phyloP scores from a whole-genome alignment of 1,139 yeast genomes.

The Pichia inconspicua region DNA sequence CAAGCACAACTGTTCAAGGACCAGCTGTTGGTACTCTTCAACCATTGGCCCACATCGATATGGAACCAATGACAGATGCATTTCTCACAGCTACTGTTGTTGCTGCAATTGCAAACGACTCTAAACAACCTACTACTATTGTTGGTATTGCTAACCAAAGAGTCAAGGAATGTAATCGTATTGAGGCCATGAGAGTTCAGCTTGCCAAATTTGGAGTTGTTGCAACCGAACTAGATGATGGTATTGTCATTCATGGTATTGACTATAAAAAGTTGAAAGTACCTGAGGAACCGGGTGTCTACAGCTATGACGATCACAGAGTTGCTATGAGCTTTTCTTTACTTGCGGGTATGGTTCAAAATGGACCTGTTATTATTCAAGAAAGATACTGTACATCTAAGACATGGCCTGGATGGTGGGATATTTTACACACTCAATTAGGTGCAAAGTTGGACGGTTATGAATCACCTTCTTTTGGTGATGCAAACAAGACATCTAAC shows the following conservation, averaged over 20 bases:
- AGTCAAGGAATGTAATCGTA: conserved; percentile 95
- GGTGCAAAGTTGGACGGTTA: conserved; percentile 62
- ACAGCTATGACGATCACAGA: conserved; percentile 90
- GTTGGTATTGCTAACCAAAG: conserved; percentile 97
- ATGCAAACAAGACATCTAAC: conserved; percentile 10
- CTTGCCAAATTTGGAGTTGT: conserved; percentile 83
- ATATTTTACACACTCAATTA: conserved; percentile 64
- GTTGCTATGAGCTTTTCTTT: conserved; percentile 97
- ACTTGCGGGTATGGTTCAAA: conserved; percentile 49
- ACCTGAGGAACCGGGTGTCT: conserved; percentile 55
- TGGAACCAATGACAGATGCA: conserved; percentile 99
- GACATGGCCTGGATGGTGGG: conserved; percentile 99
- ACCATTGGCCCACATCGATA: conserved; percentile 73
- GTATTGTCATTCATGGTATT: conserved; percentile 77
- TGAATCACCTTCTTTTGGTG: conserved; percentile 33
- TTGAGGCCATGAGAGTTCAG: conserved; percentile 87
- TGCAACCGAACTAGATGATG: conserved; percentile 84
- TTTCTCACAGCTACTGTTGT: conserved; percentile 94
- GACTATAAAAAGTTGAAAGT: conserved; percentile 38
- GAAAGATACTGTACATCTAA: conserved; percentile 92
- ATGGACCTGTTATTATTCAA: conserved; percentile 58
- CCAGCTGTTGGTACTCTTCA: conserved; percentile 63
- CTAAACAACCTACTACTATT: conserved; percentile 58
- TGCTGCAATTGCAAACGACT: conserved; percentile 68
- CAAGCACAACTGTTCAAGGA: conserved; percentile 88